phyloP scores from a whole-genome alignment of 352 stramenopile species.

The Globisporangium mamillatum region DNA sequence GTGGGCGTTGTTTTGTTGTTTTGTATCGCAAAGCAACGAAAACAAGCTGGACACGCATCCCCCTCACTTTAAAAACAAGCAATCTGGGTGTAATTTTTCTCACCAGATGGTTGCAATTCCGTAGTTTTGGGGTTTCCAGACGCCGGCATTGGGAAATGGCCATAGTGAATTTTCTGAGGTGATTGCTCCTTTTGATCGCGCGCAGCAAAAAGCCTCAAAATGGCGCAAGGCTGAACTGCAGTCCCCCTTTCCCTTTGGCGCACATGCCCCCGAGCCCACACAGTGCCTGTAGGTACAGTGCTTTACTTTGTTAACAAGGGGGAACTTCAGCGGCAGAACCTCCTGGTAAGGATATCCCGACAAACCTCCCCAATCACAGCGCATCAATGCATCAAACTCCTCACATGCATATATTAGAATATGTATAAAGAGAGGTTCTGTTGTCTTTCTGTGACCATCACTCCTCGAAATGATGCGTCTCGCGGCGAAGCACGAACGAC shows the following conservation, averaged over 20 bases:
- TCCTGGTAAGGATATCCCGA: no score
- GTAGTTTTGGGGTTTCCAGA: not conserved
- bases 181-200: not conserved
- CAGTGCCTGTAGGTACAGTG: no score
- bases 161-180: not conserved
- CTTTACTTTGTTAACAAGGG: no score
- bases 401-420: no score
- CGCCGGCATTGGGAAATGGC: not conserved
- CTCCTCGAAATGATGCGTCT: no score
- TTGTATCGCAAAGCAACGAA: not conserved
- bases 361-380: no score
- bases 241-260: not conserved
- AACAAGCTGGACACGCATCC: not conserved
- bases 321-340: no score
- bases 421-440: no score
- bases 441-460: no score
- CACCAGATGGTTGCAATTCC: not conserved
- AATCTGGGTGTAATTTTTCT: not conserved
- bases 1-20: not conserved
- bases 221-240: not conserved
- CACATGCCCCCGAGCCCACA: no score
- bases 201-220: not conserved
- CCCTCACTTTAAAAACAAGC: not conserved
- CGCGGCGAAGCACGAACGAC: no score
- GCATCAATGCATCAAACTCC: no score